These are phyloP conservation scores for Rhodomyrtus psidioides DNA, from an alignment of 441 rosid genomes.

Conservation along the genomic window DNA sequence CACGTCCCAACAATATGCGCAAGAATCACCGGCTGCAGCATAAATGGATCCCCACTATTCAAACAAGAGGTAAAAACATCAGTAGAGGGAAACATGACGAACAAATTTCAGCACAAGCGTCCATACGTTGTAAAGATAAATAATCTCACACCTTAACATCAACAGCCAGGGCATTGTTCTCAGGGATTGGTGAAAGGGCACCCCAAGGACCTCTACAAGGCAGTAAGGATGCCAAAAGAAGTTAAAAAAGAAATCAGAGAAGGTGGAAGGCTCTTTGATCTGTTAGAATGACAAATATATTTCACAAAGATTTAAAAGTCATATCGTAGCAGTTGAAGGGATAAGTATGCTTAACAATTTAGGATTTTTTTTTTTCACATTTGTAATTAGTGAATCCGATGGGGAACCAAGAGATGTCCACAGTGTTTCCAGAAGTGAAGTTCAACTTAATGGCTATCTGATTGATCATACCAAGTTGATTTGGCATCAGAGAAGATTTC, in stretches of 20 bases:
- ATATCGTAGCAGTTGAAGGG: neutral
- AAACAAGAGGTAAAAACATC: constrained; percentile 4
- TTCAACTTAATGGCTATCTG: neutral
- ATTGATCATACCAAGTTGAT: neutral
- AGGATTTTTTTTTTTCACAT: neutral
- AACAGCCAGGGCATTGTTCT: constrained; percentile 84
- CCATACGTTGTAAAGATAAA: neutral
- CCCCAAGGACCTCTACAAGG: constrained; percentile 93
- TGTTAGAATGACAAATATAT: neutral
- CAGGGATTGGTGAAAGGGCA: constrained; percentile 91
- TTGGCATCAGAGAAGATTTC: neutral
- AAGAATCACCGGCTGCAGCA: constrained; percentile 88
- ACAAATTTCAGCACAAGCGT: no score
- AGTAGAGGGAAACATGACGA: neutral
- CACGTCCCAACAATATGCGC: constrained; percentile 96
- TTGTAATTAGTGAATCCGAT: neutral
- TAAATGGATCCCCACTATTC: constrained; percentile 64
- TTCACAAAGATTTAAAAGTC: neutral
- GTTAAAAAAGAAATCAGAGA: neutral
- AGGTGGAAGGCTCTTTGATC: neutral
- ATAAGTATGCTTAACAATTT: neutral
- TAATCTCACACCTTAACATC: constrained; percentile 50
- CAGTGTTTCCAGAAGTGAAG: neutral
- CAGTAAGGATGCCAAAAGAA: neutral
- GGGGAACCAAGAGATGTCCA: neutral